Evolutionary conservation across 108 stramenopile genomes (phyloP), one percentile per base, ranked within the genome.

Genomic region (Aurantiochytrium sp.): DNA sequence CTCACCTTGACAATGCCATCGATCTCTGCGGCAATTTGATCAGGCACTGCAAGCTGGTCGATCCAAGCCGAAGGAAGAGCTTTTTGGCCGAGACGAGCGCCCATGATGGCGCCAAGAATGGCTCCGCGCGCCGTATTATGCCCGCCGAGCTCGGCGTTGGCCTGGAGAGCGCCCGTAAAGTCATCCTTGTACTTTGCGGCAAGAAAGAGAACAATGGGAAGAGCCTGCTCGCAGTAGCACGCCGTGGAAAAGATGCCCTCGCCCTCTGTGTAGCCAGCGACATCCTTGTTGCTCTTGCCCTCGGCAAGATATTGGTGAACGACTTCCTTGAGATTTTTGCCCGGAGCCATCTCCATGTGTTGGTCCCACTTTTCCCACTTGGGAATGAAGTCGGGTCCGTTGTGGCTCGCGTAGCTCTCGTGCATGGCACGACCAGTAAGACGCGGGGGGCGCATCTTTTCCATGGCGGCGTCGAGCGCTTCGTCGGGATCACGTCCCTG

Each of bases 211-310:
- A 89, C 91, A 1, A 83, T 83, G 45, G 91, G 89, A 29, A 91
- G 64, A n/a, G 91, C 60, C 58, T 91, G 91, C 45, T 91, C 91
- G 58, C 91, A 91, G 69, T 91, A 91, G 71, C 91, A 91, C 45
- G 89, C 89, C 6, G 91, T 83, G 59, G 91, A 88, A 5, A 91
- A 83, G 19, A 88, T 55, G 19, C 89, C 89, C 23, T 83, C 21
- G 23, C 83, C 87, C 25, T 83, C 49, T 25, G 83, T 87, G 29
- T 89, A 72, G 18, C 72, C 89, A 25, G 89, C 91, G 23, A 76
- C 89, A 55, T 87, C 91, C 28, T 89, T 73, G 28, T 87, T 53
- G 58, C 87, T 87, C 58, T 90, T 58, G n/a, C 89, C 91, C 6
- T 44, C 45, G 23, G 43, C 91, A 5, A 91, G 18, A 58, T 89